Evolutionary conservation across 768 basidiomycete species (phyloP), one percentile per base, ranked within the genome.

Genomic region (Trametes elegans): DNA sequence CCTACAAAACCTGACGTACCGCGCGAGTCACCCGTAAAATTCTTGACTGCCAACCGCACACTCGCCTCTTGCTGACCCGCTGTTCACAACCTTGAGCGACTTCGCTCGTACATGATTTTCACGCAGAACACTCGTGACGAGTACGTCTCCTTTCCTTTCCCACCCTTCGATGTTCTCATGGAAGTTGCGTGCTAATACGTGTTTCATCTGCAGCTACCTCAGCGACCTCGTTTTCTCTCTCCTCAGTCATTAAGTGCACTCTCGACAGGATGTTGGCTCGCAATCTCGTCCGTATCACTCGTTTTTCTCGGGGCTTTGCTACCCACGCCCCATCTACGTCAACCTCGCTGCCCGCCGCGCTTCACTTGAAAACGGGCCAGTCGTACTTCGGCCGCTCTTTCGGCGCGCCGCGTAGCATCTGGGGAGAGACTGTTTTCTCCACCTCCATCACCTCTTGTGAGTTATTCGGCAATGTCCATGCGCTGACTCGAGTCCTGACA

Each of bases 371-470:
- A 73, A 86, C 90, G 14, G 97, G 97, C 44, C 88, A 99, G 72
- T 89, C 90, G 7, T 99, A 97, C 80, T 67, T 75, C 46, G 97
- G 97, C 19, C 82, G 83, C 36, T 88, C 88, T 5, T 99, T 99
- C 69, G 97, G 97, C 60, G 85, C 90, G 23, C 84, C 85, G 39
- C 85, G 78, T 65, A 93, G 90, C 66, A 83, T 86, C 49, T 98
- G 82, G 73, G 97, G 97, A 49, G 97, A 99, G 78, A 97, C 96
- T 1, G 97, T 99, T 26, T 99, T 99, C 73, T 96, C 93, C 13
- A 99, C 97, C 28, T 95, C 93, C 38, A 99, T 99, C 70, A 99
- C 97, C 1, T 97, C 94, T 35, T 99, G 94, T 93, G 59, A 63
- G 89, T 77, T 8, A 13, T 21, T 7, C 21, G 6, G 19, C 4